phyloP scores from a whole-genome alignment of 2,329 filamentous ascomycete species.

The Metarhizium brunneum region DNA sequence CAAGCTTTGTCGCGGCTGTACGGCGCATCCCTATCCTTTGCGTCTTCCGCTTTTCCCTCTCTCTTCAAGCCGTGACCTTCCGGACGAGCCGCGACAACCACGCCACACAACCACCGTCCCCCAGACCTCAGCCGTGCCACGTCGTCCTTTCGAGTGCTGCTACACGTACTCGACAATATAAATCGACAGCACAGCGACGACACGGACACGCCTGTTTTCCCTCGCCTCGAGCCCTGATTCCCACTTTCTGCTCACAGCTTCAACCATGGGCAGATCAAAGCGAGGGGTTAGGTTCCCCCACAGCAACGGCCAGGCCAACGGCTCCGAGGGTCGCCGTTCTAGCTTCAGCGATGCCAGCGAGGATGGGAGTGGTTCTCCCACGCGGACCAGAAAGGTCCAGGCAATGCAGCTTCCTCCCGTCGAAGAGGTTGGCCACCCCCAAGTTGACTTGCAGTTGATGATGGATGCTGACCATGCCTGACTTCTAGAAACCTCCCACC shows the following conservation, averaged over 20 bases:
- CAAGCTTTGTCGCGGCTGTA: background rate
- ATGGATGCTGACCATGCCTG: constrained; percentile 10
- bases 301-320: constrained; percentile 32
- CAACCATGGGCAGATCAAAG: constrained; percentile 27
- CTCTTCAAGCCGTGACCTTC: background rate
- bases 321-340: constrained; percentile 48
- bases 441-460: background rate
- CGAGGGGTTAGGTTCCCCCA: constrained; percentile 48
- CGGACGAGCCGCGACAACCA: background rate
- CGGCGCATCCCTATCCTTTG: background rate
- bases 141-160: background rate
- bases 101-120: background rate
- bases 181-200: background rate
- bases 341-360: constrained; percentile 67
- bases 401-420: constrained; percentile 21
- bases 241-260: background rate
- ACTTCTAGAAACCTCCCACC: constrained; percentile 30
- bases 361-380: constrained; percentile 28
- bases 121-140: background rate
- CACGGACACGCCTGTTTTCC: background rate
- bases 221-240: too few relatives aligned
- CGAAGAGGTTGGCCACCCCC: constrained; percentile 21
- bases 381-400: constrained; percentile 18
- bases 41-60: background rate
- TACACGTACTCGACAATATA: background rate